phyloP scores from a whole-genome alignment of 805 yeast species.

The Naumovozyma baii region DNA sequence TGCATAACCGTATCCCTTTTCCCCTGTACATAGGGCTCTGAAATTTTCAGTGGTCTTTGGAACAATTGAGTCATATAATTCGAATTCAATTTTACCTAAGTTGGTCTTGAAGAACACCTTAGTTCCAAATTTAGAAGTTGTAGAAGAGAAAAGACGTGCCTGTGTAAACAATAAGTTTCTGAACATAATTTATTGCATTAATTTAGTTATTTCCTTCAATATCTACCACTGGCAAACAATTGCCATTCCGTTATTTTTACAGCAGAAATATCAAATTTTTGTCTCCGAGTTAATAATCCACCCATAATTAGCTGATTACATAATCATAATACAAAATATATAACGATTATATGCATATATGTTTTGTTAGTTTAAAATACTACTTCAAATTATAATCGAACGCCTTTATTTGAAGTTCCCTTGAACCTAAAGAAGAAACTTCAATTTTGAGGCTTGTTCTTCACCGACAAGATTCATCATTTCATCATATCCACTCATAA shows the following conservation, averaged over 20 bases:
- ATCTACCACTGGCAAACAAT: too few relatives aligned
- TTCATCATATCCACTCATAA: slow-evolving; percentile 30
- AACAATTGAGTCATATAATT: slow-evolving; percentile 34
- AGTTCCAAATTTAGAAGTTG: slow-evolving; percentile 38
- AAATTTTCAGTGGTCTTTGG: slow-evolving; percentile 78
- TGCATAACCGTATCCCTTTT: slow-evolving; percentile 80
- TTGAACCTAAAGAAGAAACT: slow-evolving; percentile 27
- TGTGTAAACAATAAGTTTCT: slow-evolving; percentile 14
- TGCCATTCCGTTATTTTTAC: too few relatives aligned
- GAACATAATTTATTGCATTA: too few relatives aligned
- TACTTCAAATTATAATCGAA: too few relatives aligned
- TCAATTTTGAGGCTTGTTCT: slow-evolving; percentile 29
- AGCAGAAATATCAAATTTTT: too few relatives aligned
- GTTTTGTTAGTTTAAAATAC: too few relatives aligned
- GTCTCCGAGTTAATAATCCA: too few relatives aligned
- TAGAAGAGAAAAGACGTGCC: slow-evolving; percentile 43
- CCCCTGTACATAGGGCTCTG: slow-evolving; percentile 81
- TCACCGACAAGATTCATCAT: slow-evolving; percentile 32
- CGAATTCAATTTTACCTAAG: slow-evolving; percentile 29
- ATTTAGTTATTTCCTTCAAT: too few relatives aligned
- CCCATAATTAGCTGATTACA: too few relatives aligned
- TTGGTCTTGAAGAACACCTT: slow-evolving; percentile 47
- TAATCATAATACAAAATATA: too few relatives aligned
- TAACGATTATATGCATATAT: too few relatives aligned
- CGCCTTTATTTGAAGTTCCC: too few relatives aligned